These are phyloP conservation scores for Mortierella antarctica DNA, from an alignment of 192 early-diverging fungal species.

Conservation along the genomic window DNA sequence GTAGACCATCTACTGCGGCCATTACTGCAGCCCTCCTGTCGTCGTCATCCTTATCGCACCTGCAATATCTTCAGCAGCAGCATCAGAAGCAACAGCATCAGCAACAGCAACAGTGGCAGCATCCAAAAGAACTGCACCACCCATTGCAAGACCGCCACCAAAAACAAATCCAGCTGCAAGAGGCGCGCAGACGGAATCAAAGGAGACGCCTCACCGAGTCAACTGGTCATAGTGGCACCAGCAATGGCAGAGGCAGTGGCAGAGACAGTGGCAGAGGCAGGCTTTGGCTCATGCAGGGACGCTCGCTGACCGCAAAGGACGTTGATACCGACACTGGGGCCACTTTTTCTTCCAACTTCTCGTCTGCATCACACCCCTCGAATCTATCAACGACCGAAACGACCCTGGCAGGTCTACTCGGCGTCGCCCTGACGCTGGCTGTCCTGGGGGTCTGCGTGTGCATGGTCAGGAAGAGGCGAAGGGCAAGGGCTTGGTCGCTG, in stretches of 20 bases:
- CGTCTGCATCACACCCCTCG: not conserved
- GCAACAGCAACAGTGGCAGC: not conserved
- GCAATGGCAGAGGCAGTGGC: not conserved
- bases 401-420: conserved; percentile 2
- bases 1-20: not conserved
- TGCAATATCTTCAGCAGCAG: not conserved
- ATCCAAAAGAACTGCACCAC: not conserved
- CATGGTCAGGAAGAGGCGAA: not conserved
- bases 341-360: not conserved
- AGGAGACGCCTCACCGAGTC: too few species aligned
- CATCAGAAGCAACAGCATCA: not conserved
- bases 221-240: not conserved
- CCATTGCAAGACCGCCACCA: too few species aligned
- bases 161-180: too few species aligned
- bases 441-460: not conserved
- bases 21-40: not conserved
- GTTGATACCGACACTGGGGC: not conserved
- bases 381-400: not conserved
- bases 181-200: too few species aligned
- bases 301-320: not conserved
- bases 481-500: not conserved
- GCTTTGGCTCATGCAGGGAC: too few species aligned
- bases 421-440: not conserved
- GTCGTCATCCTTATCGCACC: not conserved
- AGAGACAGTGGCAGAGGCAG: too few species aligned